Conservation (phyloP, 2,329 filamentous ascomycete species). For the Teratosphaeria nubilosa region DNA sequence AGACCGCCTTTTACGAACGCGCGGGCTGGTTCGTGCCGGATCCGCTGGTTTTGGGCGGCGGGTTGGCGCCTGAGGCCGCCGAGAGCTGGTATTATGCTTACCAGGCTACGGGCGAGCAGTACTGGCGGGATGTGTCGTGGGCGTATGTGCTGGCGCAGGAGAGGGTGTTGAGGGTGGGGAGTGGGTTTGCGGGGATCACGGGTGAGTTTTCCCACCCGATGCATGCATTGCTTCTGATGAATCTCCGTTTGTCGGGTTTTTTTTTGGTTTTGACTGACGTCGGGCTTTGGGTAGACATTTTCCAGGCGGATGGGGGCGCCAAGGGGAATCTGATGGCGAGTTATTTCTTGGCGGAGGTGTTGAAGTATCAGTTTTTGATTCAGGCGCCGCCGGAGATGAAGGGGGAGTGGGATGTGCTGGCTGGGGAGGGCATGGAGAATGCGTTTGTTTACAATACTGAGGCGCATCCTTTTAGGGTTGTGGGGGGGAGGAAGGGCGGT, state of each 20-base stretch:
- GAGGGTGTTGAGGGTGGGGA: constrained; percentile 2
- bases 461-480: constrained; percentile 29
- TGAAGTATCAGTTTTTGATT: constrained; percentile 86
- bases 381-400: constrained; percentile 59
- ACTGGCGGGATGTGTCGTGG: constrained; percentile 14
- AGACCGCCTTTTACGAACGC: not conserved
- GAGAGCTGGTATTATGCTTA: constrained; percentile 18
- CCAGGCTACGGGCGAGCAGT: constrained; percentile 11
- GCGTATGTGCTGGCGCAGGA: constrained; percentile 10
- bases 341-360: constrained; percentile 66
- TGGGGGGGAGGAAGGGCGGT: not conserved
- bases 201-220: too few species aligned
- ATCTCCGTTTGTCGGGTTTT: too few species aligned
- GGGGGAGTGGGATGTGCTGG: constrained; percentile 33
- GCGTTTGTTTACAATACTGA: constrained; percentile 55
- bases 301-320: not conserved
- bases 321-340: constrained; percentile 55
- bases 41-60: not conserved
- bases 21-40: not conserved
- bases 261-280: too few species aligned
- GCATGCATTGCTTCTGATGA: too few species aligned
- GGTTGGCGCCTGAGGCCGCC: constrained; percentile 4
- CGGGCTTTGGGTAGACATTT: not conserved
- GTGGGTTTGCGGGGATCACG: not conserved
- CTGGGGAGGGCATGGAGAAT: constrained; percentile 30